These are phyloP conservation scores for Sarocladiaceae sp. DNA, from an alignment of 2,329 filamentous ascomycete species.

Conservation along the genomic window DNA sequence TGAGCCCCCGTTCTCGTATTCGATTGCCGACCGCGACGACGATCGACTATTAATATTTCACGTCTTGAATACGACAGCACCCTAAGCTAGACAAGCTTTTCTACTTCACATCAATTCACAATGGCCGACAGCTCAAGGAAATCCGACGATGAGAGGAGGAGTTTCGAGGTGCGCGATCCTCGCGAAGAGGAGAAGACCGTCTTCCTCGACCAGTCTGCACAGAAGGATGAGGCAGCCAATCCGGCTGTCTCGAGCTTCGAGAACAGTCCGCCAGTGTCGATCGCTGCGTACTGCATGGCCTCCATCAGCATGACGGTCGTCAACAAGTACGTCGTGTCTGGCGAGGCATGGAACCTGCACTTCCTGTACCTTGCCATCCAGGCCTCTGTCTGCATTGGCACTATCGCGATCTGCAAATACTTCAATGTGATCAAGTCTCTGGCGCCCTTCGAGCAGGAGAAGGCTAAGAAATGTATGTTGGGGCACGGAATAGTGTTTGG, in stretches of 20 bases:
- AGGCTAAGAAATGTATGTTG: conserved; percentile 82
- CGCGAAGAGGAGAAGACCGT: conserved; percentile 9
- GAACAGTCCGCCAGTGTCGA: conserved; percentile 75
- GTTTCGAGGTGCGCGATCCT: conserved; percentile 6
- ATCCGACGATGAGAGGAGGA: neutral
- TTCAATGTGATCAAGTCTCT: conserved; percentile 76
- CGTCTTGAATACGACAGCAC: no score
- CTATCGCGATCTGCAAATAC: conserved; percentile 80
- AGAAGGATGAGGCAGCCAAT: neutral
- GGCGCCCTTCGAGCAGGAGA: conserved; percentile 77
- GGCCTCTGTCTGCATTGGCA: conserved; percentile 82
- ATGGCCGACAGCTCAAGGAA: conserved; percentile 4
- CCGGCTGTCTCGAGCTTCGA: conserved; percentile 43
- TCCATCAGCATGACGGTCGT: conserved; percentile 99
- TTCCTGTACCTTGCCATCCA: conserved; percentile 92
- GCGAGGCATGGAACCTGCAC: conserved; percentile 88
- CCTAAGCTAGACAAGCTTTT: neutral
- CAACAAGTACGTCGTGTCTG: conserved; percentile 97
- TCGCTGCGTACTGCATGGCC: conserved; percentile 86
- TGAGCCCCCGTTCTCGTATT: no score
- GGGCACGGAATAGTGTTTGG: neutral
- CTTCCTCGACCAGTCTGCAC: conserved; percentile 7
- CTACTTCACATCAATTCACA: neutral
- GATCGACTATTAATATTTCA: neutral
- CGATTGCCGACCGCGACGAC: no score